Base-by-base conservation (phyloP, 2,329 filamentous ascomycete genomes). In the Botrytis fabae region DNA sequence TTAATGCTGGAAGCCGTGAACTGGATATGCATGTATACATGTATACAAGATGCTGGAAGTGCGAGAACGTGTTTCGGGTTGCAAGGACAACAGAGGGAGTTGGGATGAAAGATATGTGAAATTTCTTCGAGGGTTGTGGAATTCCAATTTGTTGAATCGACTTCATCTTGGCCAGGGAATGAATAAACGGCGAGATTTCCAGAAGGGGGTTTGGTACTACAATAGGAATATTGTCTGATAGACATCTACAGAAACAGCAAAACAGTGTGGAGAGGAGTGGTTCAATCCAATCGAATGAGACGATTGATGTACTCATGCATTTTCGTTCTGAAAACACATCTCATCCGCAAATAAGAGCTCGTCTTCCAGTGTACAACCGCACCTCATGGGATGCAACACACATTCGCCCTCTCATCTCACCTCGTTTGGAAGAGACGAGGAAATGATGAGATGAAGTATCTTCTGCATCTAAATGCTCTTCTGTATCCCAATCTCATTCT, bases 281-380 rank as follows among this genome's bases (percentile, higher is more conserved):
- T n/a, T 16, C 12, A n/a, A n/a, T 16, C 5, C 7, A n/a, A n/a
- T 54, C 4, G n/a, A n/a, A 54, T 54, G 25, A 25, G 48, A 54
- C 1, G 12, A n/a, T 54, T 1, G 12, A n/a, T n/a, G n/a, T 54
- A 1, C 14, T 2, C 12, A 51, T 14, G 6, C 25, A 16, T 0
- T n/a, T n/a, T n/a, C 4, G 6, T n/a, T n/a, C 0, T 51, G 48
- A 3, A 7, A 51, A 51, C 6, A 2, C 5, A 16, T 10, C 25
- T 51, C 48, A 14, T 51, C 10, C 48, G 25, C 25, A n/a, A n/a
- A n/a, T n/a, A n/a, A 0, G 5, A 51, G 48, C 10, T n/a, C 48
- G 6, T n/a, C 48, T 51, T n/a, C 48, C 12, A n/a, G 12, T 51
- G 12, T 51, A 51, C 25, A 51, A 7, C 25, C 12, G 6, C 25